Evolutionary conservation across 2,329 filamentous ascomycete genomes (phyloP), one percentile per base, ranked within the genome.

Genomic region (Colletotrichum coccodes): DNA sequence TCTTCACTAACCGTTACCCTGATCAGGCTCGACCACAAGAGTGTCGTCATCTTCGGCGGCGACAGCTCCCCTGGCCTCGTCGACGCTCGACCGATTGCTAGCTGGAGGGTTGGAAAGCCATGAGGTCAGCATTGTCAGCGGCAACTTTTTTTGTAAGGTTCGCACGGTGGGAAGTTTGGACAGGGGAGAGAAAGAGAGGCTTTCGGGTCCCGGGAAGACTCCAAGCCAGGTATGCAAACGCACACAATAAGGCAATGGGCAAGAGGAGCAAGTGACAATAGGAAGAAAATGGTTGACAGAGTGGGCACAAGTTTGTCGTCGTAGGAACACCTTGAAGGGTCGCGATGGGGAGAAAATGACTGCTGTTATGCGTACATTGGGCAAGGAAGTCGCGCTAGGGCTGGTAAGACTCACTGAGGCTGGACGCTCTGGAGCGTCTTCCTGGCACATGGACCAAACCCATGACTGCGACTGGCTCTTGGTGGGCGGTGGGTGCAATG

Each of bases 21-120:
- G 94, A 63, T 98, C 95, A 70, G 93, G 89, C 82, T 97, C 94
- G 76, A 98, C 91, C 70, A 95, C 88, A 65, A 90, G 91, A 77
- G 94, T 94, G 76, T 97, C 94, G 72, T 89, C 87, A 75, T 94
- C 91, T 70, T 84, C 82, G 63, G 71, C 74, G 42, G 84, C 82
- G 68, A 80, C 80, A 12, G 82, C 84, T 71, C 73, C 79, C 70
- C 77, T 78, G 65, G 74, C 76, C 28, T 90, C 90, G 65, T 92
- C 90, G 72, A 80, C 80, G 5, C 90, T 91, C 52, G 87, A 88
- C 72, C 81, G 80, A 74, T 79, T 82, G 76, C 83, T 84, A 84
- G 75, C 73, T 72, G 77, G 75, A 77, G 76, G 73, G 46, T 70
- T 68, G 46, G 76, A 73, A 73, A 80, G 79, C 80, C 82, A 84